phyloP scores from a whole-genome alignment of 192 early-diverging fungal genomes.

The Rhizophagus sp. region DNA sequence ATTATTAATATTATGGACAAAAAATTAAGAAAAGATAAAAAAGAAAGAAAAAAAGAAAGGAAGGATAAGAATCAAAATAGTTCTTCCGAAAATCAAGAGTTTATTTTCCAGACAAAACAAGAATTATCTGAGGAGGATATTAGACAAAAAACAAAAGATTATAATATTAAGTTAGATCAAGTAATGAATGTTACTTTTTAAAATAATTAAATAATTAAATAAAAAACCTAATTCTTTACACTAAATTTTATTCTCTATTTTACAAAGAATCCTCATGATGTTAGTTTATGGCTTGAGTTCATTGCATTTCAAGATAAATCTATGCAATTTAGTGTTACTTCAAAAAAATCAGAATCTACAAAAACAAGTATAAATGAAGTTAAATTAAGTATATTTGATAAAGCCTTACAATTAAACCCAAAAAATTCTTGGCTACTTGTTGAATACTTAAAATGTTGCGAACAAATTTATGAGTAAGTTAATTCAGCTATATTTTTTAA shows the following conservation, averaged over 20 bases:
- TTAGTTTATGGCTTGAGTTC: constrained; percentile 51
- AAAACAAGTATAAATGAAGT: constrained; percentile 49
- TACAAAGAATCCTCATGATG: constrained; percentile 45
- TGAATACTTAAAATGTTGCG: constrained; percentile 50
- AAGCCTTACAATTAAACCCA: constrained; percentile 53
- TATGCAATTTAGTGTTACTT: constrained; percentile 26
- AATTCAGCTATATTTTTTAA: not conserved
- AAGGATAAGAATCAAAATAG: not conserved
- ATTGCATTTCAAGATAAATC: constrained; percentile 55
- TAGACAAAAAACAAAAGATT: constrained; percentile 19
- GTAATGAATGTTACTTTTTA: not conserved
- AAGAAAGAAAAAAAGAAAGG: not conserved
- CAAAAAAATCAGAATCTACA: constrained; percentile 28
- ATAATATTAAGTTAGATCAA: not conserved
- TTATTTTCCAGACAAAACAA: not conserved
- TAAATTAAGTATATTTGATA: constrained; percentile 58
- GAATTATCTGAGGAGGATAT: constrained; percentile 1
- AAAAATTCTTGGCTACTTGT: constrained; percentile 42
- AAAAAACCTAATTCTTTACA: not conserved
- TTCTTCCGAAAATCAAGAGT: not conserved
- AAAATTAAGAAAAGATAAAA: not conserved
- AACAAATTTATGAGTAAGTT: constrained; percentile 45
- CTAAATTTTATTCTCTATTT: not conserved
- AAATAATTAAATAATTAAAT: not conserved
- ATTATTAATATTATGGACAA: not conserved